Evolutionary conservation across 306 rosid genomes (phyloP).

Genomic region (Trifolium pratense): DNA sequence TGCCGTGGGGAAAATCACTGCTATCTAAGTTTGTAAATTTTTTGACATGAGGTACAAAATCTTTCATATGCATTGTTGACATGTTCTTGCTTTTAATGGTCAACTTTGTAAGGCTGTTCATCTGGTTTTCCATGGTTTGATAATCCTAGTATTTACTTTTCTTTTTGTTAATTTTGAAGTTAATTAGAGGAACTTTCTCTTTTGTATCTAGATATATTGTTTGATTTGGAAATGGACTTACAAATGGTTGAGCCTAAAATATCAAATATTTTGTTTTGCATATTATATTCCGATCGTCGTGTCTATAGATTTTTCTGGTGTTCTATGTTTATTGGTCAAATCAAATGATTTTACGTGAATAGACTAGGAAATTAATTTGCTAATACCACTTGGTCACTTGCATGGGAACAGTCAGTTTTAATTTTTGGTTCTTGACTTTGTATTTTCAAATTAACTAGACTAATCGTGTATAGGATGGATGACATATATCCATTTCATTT

Average conservation of each 20-base stretch:
- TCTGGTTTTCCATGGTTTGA: conserved; percentile 12
- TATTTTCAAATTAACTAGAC: not conserved
- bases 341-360: not conserved
- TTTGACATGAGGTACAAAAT: conserved; percentile 69
- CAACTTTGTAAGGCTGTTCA: conserved; percentile 9
- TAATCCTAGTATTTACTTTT: not conserved
- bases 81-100: not conserved
- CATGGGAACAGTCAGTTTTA: not conserved
- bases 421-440: conserved; percentile 1
- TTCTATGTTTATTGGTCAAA: conserved; percentile 20
- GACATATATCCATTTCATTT: conserved; percentile 40
- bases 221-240: not conserved
- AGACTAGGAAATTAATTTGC: conserved; percentile 8
- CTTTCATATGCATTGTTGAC: conserved; percentile 30
- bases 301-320: not conserved
- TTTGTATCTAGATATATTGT: not conserved
- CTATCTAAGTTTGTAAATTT: conserved; percentile 60
- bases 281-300: not conserved
- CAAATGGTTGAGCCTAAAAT: not conserved
- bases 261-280: not conserved
- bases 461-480: conserved; percentile 36
- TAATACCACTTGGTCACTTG: not conserved
- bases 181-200: conserved; percentile 11
- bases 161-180: conserved; percentile 5
- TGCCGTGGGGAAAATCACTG: conserved; percentile 90